Evolutionary conservation across 768 basidiomycete genomes (phyloP).

Genomic region (Daedalea quercina): DNA sequence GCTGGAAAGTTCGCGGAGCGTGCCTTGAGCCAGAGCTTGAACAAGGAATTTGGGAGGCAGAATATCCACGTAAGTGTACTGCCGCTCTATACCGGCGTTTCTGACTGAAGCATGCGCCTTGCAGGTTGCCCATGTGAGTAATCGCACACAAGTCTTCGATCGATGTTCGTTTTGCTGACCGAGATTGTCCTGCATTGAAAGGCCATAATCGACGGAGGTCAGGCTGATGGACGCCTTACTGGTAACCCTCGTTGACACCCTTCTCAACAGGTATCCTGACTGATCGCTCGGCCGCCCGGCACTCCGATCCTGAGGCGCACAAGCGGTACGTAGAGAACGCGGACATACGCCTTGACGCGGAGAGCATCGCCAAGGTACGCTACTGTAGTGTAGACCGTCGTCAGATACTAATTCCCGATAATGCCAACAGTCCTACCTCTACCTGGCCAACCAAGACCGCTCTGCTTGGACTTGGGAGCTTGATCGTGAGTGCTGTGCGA

Average conservation of each 20-base stretch:
- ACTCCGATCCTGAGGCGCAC: conserved; percentile 7
- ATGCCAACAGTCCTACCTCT: conserved; percentile 48
- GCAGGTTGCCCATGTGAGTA: conserved; percentile 61
- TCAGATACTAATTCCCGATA: neutral
- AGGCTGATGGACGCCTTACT: conserved; percentile 3
- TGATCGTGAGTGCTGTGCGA: conserved; percentile 44
- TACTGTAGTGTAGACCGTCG: neutral
- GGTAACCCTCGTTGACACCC: neutral
- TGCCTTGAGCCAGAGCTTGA: conserved; percentile 36
- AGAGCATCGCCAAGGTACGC: conserved; percentile 63
- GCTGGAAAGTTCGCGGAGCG: conserved; percentile 35
- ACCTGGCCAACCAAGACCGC: conserved; percentile 60
- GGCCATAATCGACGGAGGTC: conserved; percentile 66
- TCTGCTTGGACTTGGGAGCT: conserved; percentile 79
- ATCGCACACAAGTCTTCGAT: neutral
- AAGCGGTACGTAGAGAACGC: conserved; percentile 37
- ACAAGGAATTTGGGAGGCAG: conserved; percentile 38
- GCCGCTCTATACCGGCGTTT: neutral
- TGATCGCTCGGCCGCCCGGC: conserved; percentile 25
- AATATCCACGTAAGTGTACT: conserved; percentile 32
- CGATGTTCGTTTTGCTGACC: neutral
- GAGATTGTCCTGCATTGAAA: conserved; percentile 18
- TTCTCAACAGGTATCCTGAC: conserved; percentile 28
- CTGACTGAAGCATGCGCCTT: conserved; percentile 2
- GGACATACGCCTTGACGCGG: conserved; percentile 48